Evolutionary conservation across 179 eudicot genomes (phyloP).

Genomic region (Vitellaria paradoxa): DNA sequence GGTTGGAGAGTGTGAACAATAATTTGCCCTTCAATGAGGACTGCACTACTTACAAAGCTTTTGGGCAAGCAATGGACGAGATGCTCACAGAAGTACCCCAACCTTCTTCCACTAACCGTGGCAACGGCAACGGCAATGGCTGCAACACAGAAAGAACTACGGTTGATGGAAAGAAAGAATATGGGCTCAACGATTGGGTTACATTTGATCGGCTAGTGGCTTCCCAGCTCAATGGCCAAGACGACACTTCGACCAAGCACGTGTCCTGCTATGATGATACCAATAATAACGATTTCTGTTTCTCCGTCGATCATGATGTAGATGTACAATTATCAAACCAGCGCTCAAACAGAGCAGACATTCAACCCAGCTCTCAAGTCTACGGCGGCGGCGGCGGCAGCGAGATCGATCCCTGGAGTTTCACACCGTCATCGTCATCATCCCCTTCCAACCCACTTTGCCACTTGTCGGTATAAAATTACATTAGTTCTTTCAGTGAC

Average conservation of each 20-base stretch:
- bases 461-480: slow-evolving; percentile 27
- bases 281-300: slow-evolving; percentile 16
- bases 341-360: neutral
- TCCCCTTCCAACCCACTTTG: slow-evolving; percentile 31
- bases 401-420: slow-evolving; percentile 33
- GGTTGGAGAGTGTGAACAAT: slow-evolving; percentile 22
- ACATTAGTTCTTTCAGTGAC: too few species aligned
- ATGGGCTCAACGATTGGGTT: slow-evolving; percentile 44
- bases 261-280: neutral
- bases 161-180: neutral
- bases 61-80: neutral
- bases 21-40: neutral
- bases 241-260: neutral
- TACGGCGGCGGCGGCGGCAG: neutral
- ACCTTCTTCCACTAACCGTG: too few species aligned
- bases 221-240: slow-evolving; percentile 49
- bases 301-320: slow-evolving; percentile 17
- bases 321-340: slow-evolving; percentile 6
- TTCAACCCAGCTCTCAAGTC: slow-evolving; percentile 1
- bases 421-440: slow-evolving; percentile 22
- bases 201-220: slow-evolving; percentile 53
- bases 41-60: neutral
- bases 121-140: too few species aligned
- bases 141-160: neutral
- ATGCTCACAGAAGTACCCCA: neutral